phyloP scores from a whole-genome alignment of 2,329 filamentous ascomycete species.

The Trichoderma hamatum region DNA sequence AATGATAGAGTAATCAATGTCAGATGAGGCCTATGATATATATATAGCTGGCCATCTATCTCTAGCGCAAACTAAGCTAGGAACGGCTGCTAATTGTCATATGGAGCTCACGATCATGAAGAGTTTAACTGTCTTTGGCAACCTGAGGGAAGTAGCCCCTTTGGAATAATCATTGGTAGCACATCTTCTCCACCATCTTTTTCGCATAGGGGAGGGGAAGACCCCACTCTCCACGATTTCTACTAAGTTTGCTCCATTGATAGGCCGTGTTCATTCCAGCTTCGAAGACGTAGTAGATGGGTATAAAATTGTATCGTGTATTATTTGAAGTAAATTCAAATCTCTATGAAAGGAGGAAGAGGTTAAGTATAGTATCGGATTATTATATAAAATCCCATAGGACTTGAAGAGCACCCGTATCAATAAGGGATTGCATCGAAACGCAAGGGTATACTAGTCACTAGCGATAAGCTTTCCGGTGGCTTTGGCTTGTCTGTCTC shows the following conservation, averaged over 20 bases:
- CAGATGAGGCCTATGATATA: not conserved
- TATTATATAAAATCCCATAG: not conserved
- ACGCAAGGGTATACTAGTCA: not conserved
- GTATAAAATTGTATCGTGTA: not conserved
- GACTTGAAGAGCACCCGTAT: not conserved
- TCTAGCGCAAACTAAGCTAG: not conserved
- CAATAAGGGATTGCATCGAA: not conserved
- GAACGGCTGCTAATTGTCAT: slow-evolving; percentile 20
- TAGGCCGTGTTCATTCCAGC: not conserved
- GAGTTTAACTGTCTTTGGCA: slow-evolving; percentile 9
- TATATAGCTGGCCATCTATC: not conserved
- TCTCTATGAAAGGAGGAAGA: not conserved
- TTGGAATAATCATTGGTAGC: not conserved
- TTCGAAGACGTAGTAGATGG: not conserved
- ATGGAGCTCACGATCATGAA: slow-evolving; percentile 2
- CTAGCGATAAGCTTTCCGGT: not conserved
- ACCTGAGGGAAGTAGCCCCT: not conserved
- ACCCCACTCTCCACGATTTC: slow-evolving; percentile 11
- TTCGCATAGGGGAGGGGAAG: slow-evolving; percentile 12
- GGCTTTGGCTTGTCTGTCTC: not conserved
- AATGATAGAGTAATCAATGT: not conserved
- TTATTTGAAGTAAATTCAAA: too few species aligned
- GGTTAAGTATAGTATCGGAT: too few species aligned
- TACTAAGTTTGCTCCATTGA: not conserved
- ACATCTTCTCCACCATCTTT: slow-evolving; percentile 13